Conservation (phyloP, 1,284 basidiomycete genomes). For the Irpex sp. region DNA sequence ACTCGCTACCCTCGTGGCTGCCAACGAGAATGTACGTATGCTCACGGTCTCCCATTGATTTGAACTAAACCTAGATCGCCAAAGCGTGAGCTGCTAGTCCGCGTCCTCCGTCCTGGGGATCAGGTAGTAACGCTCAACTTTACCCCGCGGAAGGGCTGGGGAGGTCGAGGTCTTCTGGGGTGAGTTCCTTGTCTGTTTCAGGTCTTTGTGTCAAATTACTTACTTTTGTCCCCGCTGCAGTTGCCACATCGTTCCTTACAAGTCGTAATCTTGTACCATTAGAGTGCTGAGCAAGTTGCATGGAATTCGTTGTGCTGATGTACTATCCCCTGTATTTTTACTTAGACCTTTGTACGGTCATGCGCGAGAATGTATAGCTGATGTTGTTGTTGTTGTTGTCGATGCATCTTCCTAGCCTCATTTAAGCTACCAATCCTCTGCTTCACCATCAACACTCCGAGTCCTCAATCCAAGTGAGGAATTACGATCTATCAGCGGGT, state of each 20-base stretch:
- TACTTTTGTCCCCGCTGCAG: constrained; percentile 29
- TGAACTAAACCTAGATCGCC: neutral
- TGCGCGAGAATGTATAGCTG: too few species aligned
- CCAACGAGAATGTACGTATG: constrained; percentile 68
- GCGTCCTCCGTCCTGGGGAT: constrained; percentile 34
- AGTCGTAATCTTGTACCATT: constrained; percentile 11
- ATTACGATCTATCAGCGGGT: too few species aligned
- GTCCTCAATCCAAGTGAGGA: too few species aligned
- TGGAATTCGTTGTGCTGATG: too few species aligned
- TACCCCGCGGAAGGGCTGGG: constrained; percentile 61
- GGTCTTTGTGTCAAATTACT: too few species aligned
- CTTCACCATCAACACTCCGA: too few species aligned
- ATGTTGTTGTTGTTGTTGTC: too few species aligned
- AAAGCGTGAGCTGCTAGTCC: constrained; percentile 47
- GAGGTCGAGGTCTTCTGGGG: constrained; percentile 82
- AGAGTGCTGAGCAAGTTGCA: too few species aligned
- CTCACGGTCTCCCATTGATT: neutral
- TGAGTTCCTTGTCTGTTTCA: constrained; percentile 2
- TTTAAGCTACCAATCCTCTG: too few species aligned
- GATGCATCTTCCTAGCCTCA: too few species aligned
- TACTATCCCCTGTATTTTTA: too few species aligned
- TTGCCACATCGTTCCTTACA: constrained; percentile 72
- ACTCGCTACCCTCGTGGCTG: constrained; percentile 66
- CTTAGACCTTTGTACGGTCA: too few species aligned
- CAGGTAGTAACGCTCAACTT: constrained; percentile 40